Evolutionary conservation across 2,329 filamentous ascomycete species (phyloP).

Genomic region (Sporothrix humicola): DNA sequence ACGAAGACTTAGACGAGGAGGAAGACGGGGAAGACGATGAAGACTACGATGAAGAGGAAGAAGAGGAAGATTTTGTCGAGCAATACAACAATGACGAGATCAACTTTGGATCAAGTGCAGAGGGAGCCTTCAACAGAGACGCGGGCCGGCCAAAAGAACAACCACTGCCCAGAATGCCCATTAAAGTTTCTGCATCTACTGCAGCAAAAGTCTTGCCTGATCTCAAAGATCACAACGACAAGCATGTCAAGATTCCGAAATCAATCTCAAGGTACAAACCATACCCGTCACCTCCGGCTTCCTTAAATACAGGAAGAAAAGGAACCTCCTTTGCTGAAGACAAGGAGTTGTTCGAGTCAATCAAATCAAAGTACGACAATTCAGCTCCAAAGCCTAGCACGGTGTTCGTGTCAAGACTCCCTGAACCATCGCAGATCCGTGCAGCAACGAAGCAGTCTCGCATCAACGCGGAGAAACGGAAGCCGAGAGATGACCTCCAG

Average conservation of each 20-base stretch:
- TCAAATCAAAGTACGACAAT: slow-evolving; percentile 17
- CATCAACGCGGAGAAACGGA: not conserved
- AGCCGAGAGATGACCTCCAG: not conserved
- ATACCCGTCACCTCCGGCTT: not conserved
- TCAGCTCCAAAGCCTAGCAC: slow-evolving; percentile 8
- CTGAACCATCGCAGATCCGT: slow-evolving; percentile 25
- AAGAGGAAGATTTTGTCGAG: not conserved
- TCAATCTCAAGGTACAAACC: no score
- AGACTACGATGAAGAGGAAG: not conserved
- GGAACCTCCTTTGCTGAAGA: slow-evolving; percentile 18
- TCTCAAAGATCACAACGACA: not conserved
- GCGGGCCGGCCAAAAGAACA: no score
- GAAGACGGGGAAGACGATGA: not conserved
- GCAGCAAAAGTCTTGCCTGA: not conserved
- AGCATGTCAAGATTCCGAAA: not conserved
- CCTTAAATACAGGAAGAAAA: not conserved
- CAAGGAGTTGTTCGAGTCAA: slow-evolving; percentile 10
- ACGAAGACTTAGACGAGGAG: not conserved
- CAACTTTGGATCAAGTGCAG: no score
- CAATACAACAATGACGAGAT: no score
- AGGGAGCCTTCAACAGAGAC: no score
- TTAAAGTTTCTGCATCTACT: not conserved
- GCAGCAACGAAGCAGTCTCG: not conserved
- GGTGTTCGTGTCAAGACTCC: not conserved
- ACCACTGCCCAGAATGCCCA: not conserved